Base-by-base conservation (phyloP, 106 monocot species). In the Apostasia ramifera region DNA sequence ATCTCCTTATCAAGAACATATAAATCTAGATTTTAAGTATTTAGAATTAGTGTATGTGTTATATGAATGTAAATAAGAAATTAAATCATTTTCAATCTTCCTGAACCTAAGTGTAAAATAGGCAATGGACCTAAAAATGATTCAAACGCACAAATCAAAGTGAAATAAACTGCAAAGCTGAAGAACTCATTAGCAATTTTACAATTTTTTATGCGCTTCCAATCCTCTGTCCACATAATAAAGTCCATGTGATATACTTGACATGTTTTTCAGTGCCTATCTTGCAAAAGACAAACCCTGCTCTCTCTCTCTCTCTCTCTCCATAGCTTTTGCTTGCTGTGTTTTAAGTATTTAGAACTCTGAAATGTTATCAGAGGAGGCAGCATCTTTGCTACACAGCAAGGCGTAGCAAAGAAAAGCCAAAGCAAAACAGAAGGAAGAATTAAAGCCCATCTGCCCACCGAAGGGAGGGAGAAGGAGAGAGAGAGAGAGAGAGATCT, bases 381-480 rank as follows among this genome's bases (percentile, higher is more conserved):
- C 62, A 44, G 62, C 62, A n/a, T 62, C 40, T 45, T 62, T 62
- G 62, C 43, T n/a, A 44, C 9, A 5, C 43, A 44, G 62, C 62
- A 62, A 44, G 8, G 44, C 44, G 13, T 62, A 62, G 62, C 62
- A 4, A 62, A 62, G 13, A 62, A 62, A 62, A 45, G 62, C 62
- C 62, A 43, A 43, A 45, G 44, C 62, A 62, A 62, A 26, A 62
- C n/a, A n/a, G 62, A 62, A 62, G 62, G 38, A n/a, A 13, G 44
- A 13, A 62, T 62, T 45, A 62, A 62, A 61, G 13, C 42, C 61
- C 42, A 44, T 43, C 61, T 44, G 10, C 41, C 61, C 61, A 53
- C 5, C 12, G 6, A 53, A 13, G 13, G 53, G 7, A 13, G 1
- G 13, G 53, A 53, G 53, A 13, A 13, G 13, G 8, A 53, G 10